Base-by-base conservation (phyloP, 352 stramenopile species). In the Phytopythium helicoides region DNA sequence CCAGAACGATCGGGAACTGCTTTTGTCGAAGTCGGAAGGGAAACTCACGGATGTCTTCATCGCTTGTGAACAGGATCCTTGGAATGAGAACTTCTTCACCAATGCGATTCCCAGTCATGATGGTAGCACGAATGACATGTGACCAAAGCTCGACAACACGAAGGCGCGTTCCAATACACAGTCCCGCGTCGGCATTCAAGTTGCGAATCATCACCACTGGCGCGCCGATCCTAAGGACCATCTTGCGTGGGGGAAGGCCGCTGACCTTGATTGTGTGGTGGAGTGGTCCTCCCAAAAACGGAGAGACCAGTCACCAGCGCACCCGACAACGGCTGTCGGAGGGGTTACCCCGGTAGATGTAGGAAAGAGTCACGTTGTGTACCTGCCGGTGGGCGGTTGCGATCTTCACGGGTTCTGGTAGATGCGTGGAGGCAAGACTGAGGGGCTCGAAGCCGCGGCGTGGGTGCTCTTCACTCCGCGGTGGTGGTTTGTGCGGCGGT, bases 151-250 rank as follows among this genome's bases (percentile, higher is more conserved):
- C 23, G 0, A 65, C 22, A 26, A 77, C 33, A n/a, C 66, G 56
- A 0, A 79, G 56, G 2, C 52, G 42, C 1, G 62, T 73, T 0
- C 52, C 66, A 35, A 68, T 73, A 28, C 60, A 70, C 0, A 74
- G 23, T 2, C 52, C 59, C 14, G 50, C 31, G 23, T 62, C 34
- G 0, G 58, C 23, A 33, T 74, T 74, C 33, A 73, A 48, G 33
- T 71, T 73, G 3, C 59, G 57, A 16, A 75, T 64, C 45, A 75
- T 40, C 58, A 71, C 69, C 1, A 73, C 41, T 0, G 58, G 58
- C 21, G 42, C 35, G 3, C 61, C 52, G 0, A 53, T 35, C 26
- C 71, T 73, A 0, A 77, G 47, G 1, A 25, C 35, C 10, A 71
- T 25, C 10, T 59, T 66, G 46, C 74, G 64, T 10, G 58, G 62